phyloP scores from a whole-genome alignment of 768 basidiomycete genomes.

The Fistulinella prunicolor region DNA sequence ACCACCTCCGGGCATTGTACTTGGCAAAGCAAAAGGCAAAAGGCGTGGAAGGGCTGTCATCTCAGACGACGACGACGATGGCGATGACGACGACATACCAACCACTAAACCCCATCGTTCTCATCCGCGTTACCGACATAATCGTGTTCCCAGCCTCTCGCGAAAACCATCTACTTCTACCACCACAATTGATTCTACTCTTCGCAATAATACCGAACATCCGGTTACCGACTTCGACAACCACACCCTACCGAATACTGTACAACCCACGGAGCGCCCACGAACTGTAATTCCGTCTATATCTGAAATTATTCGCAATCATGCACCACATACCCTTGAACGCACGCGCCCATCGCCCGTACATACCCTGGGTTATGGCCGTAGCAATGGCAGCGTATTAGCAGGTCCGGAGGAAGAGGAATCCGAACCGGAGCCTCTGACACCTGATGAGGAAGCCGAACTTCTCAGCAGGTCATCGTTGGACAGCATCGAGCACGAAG shows the following conservation, averaged over 20 bases:
- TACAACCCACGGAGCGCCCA: slow-evolving; percentile 28
- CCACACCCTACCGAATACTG: slow-evolving; percentile 7
- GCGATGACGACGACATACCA: slow-evolving; percentile 25
- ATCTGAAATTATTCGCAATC: slow-evolving; percentile 81
- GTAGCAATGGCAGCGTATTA: slow-evolving; percentile 42
- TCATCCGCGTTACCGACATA: slow-evolving; percentile 21
- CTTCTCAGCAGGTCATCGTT: slow-evolving; percentile 77
- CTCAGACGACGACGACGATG: slow-evolving; percentile 59
- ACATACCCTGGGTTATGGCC: slow-evolving; percentile 48
- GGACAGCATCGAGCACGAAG: slow-evolving; percentile 85
- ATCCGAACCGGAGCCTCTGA: slow-evolving; percentile 45
- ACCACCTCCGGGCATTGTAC: slow-evolving; percentile 74
- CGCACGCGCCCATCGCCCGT: slow-evolving; percentile 44
- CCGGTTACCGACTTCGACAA: slow-evolving; percentile 9
- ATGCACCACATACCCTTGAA: slow-evolving; percentile 60
- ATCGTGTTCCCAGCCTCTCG: slow-evolving; percentile 19
- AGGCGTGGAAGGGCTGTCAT: slow-evolving; percentile 27
- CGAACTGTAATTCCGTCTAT: slow-evolving; percentile 73
- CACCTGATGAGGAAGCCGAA: slow-evolving; percentile 59
- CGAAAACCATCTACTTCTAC: slow-evolving; percentile 30
- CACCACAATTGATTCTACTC: slow-evolving; percentile 25
- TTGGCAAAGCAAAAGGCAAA: slow-evolving; percentile 48
- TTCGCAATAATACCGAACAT: slow-evolving; percentile 16
- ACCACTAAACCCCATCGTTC: slow-evolving; percentile 15
- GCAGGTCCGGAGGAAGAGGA: slow-evolving; percentile 53